A percentile compares a stretch with the other conserved stretches of the same genome.
Evolutionary conservation across 805 yeast genomes (phyloP).

Genomic region (Yarrowia sp.): DNA sequence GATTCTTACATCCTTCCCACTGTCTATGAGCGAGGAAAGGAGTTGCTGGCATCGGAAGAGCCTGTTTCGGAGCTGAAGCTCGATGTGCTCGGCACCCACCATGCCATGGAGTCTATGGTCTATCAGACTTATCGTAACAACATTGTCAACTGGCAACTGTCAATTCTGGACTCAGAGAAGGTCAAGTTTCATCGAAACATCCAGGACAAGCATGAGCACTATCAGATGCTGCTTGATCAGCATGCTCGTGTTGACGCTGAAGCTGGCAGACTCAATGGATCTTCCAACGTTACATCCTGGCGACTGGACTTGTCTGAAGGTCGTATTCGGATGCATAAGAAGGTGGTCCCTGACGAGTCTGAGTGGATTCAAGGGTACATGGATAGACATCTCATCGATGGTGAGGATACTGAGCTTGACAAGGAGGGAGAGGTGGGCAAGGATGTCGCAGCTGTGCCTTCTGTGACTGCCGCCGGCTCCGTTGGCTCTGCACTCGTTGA

Average conservation of each 20-base stretch:
- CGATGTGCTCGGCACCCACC: neutral
- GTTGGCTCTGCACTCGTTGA: neutral
- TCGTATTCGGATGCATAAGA: constrained; percentile 59
- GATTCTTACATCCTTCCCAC: neutral
- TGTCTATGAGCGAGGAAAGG: neutral
- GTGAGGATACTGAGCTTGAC: neutral
- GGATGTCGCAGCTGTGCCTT: neutral
- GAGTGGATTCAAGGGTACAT: constrained; percentile 23
- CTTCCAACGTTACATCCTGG: constrained; percentile 40
- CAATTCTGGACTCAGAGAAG: constrained; percentile 36
- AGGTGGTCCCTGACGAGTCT: constrained; percentile 55
- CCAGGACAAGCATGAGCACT: constrained; percentile 66
- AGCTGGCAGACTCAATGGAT: constrained; percentile 24
- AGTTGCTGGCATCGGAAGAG: neutral
- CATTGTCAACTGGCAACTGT: constrained; percentile 31
- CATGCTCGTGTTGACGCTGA: constrained; percentile 51
- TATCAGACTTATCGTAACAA: constrained; percentile 27
- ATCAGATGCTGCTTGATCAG: constrained; percentile 45
- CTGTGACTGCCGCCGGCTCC: neutral
- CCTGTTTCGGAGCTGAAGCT: neutral
- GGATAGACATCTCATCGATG: constrained; percentile 8
- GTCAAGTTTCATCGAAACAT: constrained; percentile 49
- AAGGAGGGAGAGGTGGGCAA: neutral
- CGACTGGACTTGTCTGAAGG: constrained; percentile 68
- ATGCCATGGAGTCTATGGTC: constrained; percentile 13